Evolutionary conservation across 1,284 basidiomycete species (phyloP).

Genomic region (Puccinia polysora): DNA sequence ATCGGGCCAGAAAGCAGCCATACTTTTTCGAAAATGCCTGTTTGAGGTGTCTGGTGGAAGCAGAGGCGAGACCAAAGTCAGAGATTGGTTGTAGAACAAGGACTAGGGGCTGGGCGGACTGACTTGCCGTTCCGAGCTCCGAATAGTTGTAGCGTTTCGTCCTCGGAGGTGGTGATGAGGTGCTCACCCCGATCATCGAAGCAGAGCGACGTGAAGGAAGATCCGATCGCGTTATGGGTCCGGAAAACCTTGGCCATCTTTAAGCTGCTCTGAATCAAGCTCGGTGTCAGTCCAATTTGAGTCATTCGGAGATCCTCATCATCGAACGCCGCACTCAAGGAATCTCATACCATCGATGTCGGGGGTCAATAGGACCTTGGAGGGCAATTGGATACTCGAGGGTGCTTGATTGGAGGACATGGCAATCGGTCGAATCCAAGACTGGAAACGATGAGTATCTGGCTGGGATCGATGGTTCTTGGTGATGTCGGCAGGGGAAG

Average conservation of each 20-base stretch:
- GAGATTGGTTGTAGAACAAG: constrained; percentile 36
- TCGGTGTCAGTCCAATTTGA: neutral
- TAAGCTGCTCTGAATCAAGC: constrained; percentile 27
- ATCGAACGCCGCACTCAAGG: neutral
- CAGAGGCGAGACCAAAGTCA: neutral
- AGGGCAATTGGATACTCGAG: neutral
- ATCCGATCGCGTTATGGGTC: constrained; percentile 58
- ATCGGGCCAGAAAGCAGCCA: constrained; percentile 85
- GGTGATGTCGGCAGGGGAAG: no score
- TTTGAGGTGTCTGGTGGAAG: constrained; percentile 62
- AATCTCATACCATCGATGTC: constrained; percentile 6
- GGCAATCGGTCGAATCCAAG: no score
- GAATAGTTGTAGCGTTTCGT: constrained; percentile 86
- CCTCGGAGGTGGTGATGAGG: constrained; percentile 81
- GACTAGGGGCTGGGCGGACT: constrained; percentile 57
- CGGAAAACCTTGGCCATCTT: constrained; percentile 71
- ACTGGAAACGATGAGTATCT: no score
- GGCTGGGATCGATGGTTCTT: no score
- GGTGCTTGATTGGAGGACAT: constrained; percentile 1
- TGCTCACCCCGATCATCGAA: constrained; percentile 88
- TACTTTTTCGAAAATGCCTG: constrained; percentile 90
- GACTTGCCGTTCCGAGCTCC: constrained; percentile 84
- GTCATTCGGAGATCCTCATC: neutral
- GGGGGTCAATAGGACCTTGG: constrained; percentile 3
- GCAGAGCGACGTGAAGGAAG: constrained; percentile 68